Evolutionary conservation across 2,329 filamentous ascomycete genomes (phyloP).

Genomic region (Cercospora canescens): DNA sequence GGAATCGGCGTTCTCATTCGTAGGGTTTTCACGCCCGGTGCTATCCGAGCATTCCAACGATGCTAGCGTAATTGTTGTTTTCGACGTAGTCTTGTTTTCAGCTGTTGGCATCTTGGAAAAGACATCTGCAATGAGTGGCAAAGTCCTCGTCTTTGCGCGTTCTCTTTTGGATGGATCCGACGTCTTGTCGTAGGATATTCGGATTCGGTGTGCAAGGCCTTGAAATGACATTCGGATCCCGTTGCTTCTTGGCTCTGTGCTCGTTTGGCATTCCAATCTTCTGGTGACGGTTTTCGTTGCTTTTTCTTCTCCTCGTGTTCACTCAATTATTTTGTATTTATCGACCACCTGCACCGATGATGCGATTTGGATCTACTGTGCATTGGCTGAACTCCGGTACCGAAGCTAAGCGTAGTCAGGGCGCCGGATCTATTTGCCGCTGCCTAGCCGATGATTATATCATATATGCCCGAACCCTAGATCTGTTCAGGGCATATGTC

Average conservation of each 20-base stretch:
- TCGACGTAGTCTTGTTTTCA: not conserved
- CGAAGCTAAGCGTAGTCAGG: not conserved
- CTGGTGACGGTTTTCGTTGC: not conserved
- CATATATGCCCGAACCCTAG: not conserved
- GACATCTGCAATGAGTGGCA: not conserved
- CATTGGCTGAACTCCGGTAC: slow-evolving; percentile 1
- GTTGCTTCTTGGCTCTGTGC: not conserved
- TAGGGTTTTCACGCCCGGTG: not conserved
- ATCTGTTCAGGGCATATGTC: not conserved
- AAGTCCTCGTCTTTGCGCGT: not conserved
- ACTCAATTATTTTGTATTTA: not conserved
- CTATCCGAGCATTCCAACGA: not conserved
- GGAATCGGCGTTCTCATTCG: no score
- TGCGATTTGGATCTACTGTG: not conserved
- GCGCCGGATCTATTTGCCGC: not conserved
- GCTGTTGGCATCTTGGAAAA: not conserved
- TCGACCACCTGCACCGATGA: not conserved
- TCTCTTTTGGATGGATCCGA: no score
- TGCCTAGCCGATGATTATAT: not conserved
- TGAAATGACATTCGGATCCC: not conserved
- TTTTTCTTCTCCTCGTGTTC: not conserved
- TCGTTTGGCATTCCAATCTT: not conserved
- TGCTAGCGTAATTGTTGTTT: not conserved
- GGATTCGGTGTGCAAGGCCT: not conserved
- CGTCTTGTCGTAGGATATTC: not conserved